These are phyloP conservation scores for Diaporthe australafricana DNA, from an alignment of 2,329 filamentous ascomycete species.

Conservation along the genomic window DNA sequence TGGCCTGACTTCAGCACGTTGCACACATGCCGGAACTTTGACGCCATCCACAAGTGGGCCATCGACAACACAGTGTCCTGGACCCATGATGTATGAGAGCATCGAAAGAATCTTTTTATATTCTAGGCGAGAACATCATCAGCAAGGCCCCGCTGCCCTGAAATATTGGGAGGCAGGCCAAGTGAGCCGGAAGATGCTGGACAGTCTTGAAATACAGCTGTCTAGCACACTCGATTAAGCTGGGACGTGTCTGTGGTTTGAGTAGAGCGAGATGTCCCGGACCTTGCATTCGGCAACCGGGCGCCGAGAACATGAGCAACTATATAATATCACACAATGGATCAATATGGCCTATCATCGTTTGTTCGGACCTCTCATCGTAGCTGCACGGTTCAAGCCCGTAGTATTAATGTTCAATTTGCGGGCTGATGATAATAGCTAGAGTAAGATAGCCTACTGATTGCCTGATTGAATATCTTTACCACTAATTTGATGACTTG, in stretches of 20 bases:
- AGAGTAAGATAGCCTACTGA: too few species aligned
- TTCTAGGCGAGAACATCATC: neutral
- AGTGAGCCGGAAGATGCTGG: slow-evolving; percentile 11
- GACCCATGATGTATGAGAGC: slow-evolving; percentile 44
- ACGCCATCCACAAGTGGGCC: slow-evolving; percentile 63
- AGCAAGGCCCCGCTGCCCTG: neutral
- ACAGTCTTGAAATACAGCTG: slow-evolving; percentile 12
- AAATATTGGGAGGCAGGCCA: neutral
- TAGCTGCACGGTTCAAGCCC: too few species aligned
- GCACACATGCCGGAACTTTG: slow-evolving; percentile 66
- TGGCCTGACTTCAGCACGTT: slow-evolving; percentile 67
- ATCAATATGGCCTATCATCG: too few species aligned
- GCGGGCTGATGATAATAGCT: too few species aligned
- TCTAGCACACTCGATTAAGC: slow-evolving; percentile 19
- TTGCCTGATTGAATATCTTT: too few species aligned
- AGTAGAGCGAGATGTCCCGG: neutral
- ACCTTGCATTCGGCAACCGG: slow-evolving; percentile 13
- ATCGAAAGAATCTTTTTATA: neutral
- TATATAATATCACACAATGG: neutral
- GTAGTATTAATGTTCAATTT: too few species aligned
- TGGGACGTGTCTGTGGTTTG: neutral
- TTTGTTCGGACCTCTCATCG: too few species aligned
- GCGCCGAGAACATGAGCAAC: neutral
- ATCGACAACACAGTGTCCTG: slow-evolving; percentile 61
- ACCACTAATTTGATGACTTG: too few species aligned